phyloP scores from a whole-genome alignment of 208 protist genomes.

The Trypanosoma rangeli region DNA sequence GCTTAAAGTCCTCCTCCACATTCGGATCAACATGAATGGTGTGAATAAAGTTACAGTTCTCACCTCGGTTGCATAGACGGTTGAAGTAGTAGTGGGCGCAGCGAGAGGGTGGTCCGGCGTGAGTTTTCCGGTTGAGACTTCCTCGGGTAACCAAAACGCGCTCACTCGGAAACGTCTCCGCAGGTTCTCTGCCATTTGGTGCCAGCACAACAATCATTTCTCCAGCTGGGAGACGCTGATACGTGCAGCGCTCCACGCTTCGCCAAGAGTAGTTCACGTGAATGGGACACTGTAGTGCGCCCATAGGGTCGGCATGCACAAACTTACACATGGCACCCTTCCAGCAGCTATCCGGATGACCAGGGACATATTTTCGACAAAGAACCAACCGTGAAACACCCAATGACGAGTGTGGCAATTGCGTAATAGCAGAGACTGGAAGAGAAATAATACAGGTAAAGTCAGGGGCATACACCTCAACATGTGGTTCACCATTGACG shows the following conservation, averaged over 20 bases:
- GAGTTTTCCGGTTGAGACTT: conserved; percentile 30
- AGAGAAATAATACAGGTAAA: conserved; percentile 10
- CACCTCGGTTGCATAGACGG: conserved; percentile 78
- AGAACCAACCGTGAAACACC: conserved; percentile 57
- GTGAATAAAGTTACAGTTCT: conserved; percentile 80
- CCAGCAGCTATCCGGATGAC: conserved; percentile 40
- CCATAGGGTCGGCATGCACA: conserved; percentile 63
- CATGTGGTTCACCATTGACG: neutral
- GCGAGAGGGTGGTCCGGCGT: conserved; percentile 49
- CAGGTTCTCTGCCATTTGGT: conserved; percentile 59
- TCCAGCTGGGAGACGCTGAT: conserved; percentile 56
- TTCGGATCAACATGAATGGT: conserved; percentile 69
- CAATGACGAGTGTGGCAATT: conserved; percentile 1
- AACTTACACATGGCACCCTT: conserved; percentile 71
- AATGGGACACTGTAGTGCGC: conserved; percentile 36
- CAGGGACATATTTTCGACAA: conserved; percentile 61
- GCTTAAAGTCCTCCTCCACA: conserved; percentile 62
- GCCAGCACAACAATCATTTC: conserved; percentile 49
- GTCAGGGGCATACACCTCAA: conserved; percentile 7
- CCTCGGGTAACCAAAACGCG: conserved; percentile 64
- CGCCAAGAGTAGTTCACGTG: conserved; percentile 86
- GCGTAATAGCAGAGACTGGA: neutral
- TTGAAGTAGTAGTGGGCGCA: conserved; percentile 90
- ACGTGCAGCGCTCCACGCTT: conserved; percentile 44
- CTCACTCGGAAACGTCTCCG: conserved; percentile 49